Conservation (phyloP, 202 grass and related monocot species). For the Saccharum hybrid region DNA sequence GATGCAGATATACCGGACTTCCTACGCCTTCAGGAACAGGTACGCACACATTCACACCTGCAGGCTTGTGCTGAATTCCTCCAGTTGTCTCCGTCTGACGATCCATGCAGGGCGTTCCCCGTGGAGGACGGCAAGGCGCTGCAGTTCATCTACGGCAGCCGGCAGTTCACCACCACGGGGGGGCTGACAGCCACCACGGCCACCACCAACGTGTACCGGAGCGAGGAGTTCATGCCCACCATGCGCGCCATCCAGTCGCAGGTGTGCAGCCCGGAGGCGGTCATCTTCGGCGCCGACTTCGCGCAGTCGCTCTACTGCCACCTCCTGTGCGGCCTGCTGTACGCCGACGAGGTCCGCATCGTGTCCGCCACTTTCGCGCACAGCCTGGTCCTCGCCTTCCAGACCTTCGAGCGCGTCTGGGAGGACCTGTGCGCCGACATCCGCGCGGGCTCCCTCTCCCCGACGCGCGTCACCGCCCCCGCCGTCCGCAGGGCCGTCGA, state of each 20-base stretch:
- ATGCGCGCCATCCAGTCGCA: constrained; percentile 82
- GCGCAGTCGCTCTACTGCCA: constrained; percentile 94
- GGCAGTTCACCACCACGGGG: constrained; percentile 73
- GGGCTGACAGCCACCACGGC: constrained; percentile 78
- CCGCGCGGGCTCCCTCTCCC: constrained; percentile 58
- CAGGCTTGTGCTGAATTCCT: no score
- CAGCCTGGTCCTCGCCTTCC: constrained; percentile 90
- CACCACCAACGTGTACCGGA: constrained; percentile 89
- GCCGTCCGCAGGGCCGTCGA: constrained; percentile 62
- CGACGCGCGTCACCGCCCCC: constrained; percentile 50
- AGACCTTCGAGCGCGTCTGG: constrained; percentile 81
- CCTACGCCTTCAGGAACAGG: constrained; percentile 96
- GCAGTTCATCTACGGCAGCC: constrained; percentile 96
- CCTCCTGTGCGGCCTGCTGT: constrained; percentile 80
- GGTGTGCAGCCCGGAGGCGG: constrained; percentile 75
- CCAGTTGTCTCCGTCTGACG: no score
- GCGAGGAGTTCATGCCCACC: constrained; percentile 68
- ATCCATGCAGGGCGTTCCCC: constrained; percentile 64
- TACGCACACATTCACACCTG: not conserved
- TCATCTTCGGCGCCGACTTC: constrained; percentile 86
- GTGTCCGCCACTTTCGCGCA: constrained; percentile 85
- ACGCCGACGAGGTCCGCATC: constrained; percentile 66
- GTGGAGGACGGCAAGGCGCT: constrained; percentile 77
- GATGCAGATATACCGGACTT: constrained; percentile 85
- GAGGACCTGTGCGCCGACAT: constrained; percentile 88